A percentile compares a stretch with the other conserved stretches of the same genome.
Conservation (phyloP, 1,284 basidiomycete species). For the Fomitiporia mediterranea region DNA sequence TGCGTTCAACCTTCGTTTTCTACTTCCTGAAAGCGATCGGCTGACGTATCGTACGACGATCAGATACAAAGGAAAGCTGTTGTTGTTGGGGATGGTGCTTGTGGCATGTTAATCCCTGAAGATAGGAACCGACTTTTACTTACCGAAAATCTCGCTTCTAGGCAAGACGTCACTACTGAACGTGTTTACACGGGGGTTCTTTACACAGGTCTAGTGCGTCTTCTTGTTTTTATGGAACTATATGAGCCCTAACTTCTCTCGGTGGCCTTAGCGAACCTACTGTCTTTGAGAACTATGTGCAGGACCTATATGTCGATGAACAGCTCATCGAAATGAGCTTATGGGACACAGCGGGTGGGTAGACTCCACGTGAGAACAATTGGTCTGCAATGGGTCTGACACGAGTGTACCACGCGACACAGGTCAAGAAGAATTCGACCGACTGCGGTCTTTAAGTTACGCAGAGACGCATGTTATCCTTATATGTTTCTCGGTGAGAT, state of each 20-base stretch:
- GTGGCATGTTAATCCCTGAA: slow-evolving; percentile 47
- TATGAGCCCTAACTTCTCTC: slow-evolving; percentile 2
- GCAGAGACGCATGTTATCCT: slow-evolving; percentile 94
- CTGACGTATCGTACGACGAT: slow-evolving; percentile 2
- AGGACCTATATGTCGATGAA: slow-evolving; percentile 79
- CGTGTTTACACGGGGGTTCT: slow-evolving; percentile 83
- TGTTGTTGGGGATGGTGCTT: slow-evolving; percentile 90
- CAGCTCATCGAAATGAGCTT: slow-evolving; percentile 84
- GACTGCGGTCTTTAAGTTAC: slow-evolving; percentile 86
- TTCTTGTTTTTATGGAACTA: slow-evolving; percentile 2
- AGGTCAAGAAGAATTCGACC: slow-evolving; percentile 97
- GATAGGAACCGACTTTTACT: background rate
- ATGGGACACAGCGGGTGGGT: slow-evolving; percentile 94
- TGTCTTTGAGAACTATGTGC: slow-evolving; percentile 92
- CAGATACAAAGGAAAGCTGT: slow-evolving; percentile 70
- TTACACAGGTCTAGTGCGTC: slow-evolving; percentile 84
- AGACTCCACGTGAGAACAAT: slow-evolving; percentile 9
- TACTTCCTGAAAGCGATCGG: background rate
- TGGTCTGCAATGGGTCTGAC: slow-evolving; percentile 11
- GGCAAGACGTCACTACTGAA: slow-evolving; percentile 80
- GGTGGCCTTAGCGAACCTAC: slow-evolving; percentile 69
- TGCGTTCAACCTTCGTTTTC: slow-evolving; percentile 17
- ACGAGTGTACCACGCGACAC: slow-evolving; percentile 12
- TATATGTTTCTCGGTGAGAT: slow-evolving; percentile 85
- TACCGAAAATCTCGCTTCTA: slow-evolving; percentile 29